These are phyloP conservation scores for Pichia kluyveri DNA, from an alignment of 805 yeast species.

Conservation along the genomic window DNA sequence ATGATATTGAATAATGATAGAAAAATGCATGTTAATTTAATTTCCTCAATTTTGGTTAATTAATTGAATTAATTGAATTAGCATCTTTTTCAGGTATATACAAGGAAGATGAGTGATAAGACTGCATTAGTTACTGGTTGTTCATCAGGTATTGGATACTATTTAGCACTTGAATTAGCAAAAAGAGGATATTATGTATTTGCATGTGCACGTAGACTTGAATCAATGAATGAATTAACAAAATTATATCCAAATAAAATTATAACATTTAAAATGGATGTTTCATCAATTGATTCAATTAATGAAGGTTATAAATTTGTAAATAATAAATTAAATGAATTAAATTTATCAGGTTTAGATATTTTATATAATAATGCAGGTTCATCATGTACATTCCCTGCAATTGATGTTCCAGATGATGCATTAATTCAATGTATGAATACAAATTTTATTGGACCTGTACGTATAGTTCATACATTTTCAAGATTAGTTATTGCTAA, in stretches of 20 bases:
- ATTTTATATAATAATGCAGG: conserved; percentile 62
- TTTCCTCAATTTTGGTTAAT: too few relatives aligned
- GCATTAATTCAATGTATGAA: conserved; percentile 41
- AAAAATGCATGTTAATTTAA: too few relatives aligned
- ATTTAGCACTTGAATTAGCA: conserved; percentile 36
- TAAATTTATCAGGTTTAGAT: conserved; percentile 34
- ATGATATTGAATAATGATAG: too few relatives aligned
- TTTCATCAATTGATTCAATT: conserved; percentile 42
- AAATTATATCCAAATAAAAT: conserved; percentile 32
- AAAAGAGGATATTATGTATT: conserved; percentile 43
- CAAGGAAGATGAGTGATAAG: background rate
- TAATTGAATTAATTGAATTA: too few relatives aligned
- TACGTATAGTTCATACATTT: conserved; percentile 54
- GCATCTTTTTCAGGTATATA: too few relatives aligned
- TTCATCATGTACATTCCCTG: conserved; percentile 56
- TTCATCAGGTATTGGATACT: conserved; percentile 50
- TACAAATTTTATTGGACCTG: conserved; percentile 65
- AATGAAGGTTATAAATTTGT: conserved; percentile 33
- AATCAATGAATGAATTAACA: conserved; percentile 44
- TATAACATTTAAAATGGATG: conserved; percentile 46
- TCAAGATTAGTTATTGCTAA: conserved; percentile 37
- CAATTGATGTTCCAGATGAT: conserved; percentile 49
- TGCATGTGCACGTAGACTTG: conserved; percentile 66
- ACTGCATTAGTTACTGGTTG: conserved; percentile 52
- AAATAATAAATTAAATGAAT: conserved; percentile 9